Evolutionary conservation across 2,329 filamentous ascomycete species (phyloP).

Genomic region (Aspergillus sergii): DNA sequence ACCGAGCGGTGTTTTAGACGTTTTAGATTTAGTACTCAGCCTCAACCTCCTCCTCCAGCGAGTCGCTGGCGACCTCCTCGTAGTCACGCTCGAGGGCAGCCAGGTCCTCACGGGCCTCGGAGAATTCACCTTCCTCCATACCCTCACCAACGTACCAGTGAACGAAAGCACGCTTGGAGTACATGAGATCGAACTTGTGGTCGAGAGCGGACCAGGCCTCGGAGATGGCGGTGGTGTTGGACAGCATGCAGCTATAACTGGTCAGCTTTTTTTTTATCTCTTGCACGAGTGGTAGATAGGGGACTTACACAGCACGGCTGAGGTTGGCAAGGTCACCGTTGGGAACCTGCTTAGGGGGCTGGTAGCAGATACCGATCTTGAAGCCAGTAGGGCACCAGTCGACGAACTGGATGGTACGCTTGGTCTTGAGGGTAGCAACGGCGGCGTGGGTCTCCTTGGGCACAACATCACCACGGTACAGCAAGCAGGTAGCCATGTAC

Average conservation of each 20-base stretch:
- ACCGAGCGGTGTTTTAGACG: conserved; percentile 8
- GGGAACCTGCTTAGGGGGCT: conserved; percentile 91
- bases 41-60: conserved; percentile 81
- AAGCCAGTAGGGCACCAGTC: conserved; percentile 99
- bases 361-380: conserved; percentile 99
- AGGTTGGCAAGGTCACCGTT: conserved; percentile 98
- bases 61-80: conserved; percentile 96
- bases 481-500: conserved; percentile 98
- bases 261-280: conserved; percentile 26
- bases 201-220: conserved; percentile 97
- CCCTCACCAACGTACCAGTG: conserved; percentile 99
- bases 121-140: conserved; percentile 99
- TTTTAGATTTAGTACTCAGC: conserved; percentile 76
- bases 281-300: conserved; percentile 4
- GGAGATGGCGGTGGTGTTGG: conserved; percentile 92
- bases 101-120: conserved; percentile 96
- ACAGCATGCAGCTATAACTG: conserved; percentile 78
- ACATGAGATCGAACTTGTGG: conserved; percentile 99
- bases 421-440: conserved; percentile 96
- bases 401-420: conserved; percentile 98
- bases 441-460: conserved; percentile 92
- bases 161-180: conserved; percentile 99
- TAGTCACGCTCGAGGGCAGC: conserved; percentile 98
- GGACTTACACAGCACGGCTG: conserved; percentile 90
- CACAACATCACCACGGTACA: conserved; percentile 98